Conservation (phyloP, 805 yeast genomes). For the Yarrowia deformans region DNA sequence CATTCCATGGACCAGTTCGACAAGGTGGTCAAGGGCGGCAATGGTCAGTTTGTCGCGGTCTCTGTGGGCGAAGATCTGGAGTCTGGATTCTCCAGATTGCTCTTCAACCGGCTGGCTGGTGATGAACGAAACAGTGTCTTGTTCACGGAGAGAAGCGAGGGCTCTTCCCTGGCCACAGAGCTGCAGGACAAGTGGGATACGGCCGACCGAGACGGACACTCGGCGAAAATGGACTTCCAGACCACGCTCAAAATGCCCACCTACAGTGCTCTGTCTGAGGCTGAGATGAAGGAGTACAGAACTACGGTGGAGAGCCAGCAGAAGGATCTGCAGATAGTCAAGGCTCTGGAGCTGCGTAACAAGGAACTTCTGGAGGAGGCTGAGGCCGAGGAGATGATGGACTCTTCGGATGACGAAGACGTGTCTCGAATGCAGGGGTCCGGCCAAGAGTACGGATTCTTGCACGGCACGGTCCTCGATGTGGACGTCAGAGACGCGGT, state of each 20-base stretch:
- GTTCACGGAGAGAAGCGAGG: slow-evolving; percentile 70
- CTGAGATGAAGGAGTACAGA: slow-evolving; percentile 48
- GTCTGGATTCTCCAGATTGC: slow-evolving; percentile 61
- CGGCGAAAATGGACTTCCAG: slow-evolving; percentile 39
- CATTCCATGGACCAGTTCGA: slow-evolving; percentile 60
- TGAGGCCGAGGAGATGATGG: slow-evolving; percentile 47
- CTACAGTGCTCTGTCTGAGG: slow-evolving; percentile 45
- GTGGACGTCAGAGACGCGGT: slow-evolving; percentile 55
- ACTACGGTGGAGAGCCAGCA: slow-evolving; percentile 44
- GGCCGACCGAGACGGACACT: slow-evolving; percentile 48
- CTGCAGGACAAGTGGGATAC: slow-evolving; percentile 53
- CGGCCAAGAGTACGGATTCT: slow-evolving; percentile 43
- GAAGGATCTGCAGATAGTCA: slow-evolving; percentile 42
- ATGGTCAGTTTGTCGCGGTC: slow-evolving; percentile 74
- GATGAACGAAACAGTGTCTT: slow-evolving; percentile 74
- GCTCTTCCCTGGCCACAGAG: slow-evolving; percentile 57
- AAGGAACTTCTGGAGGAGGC: slow-evolving; percentile 52
- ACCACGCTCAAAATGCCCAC: slow-evolving; percentile 40
- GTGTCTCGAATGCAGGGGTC: slow-evolving; percentile 42
- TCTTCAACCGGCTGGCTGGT: slow-evolving; percentile 59
- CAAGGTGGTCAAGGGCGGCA: slow-evolving; percentile 38
- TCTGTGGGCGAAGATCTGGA: slow-evolving; percentile 73
- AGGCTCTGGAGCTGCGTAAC: slow-evolving; percentile 52
- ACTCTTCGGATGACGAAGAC: slow-evolving; percentile 48
- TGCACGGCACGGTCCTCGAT: slow-evolving; percentile 21